These are phyloP conservation scores for Venturia aucupariae DNA, from an alignment of 2,329 filamentous ascomycete species.

Conservation along the genomic window DNA sequence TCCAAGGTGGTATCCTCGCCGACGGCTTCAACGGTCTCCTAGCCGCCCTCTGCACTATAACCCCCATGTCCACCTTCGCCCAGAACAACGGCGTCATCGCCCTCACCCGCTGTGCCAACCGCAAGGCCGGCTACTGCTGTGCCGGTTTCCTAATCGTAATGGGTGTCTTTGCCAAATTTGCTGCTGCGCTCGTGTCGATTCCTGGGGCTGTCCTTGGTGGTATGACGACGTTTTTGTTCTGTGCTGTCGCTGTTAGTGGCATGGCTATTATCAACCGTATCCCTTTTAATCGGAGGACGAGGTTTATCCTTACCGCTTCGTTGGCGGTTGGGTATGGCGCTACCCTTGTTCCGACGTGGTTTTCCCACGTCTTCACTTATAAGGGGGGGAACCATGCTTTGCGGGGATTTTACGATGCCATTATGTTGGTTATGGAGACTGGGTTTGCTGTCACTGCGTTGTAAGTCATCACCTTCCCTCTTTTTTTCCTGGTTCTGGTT, in stretches of 20 bases:
- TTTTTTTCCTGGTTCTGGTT: too few relatives aligned
- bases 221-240: conserved; percentile 68
- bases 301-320: conserved; percentile 81
- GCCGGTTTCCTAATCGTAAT: conserved; percentile 70
- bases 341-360: too few relatives aligned
- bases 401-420: too few relatives aligned
- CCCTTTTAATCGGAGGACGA: conserved; percentile 64
- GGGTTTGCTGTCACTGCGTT: too few relatives aligned
- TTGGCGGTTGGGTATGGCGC: too few relatives aligned
- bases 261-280: conserved; percentile 67
- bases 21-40: conserved; percentile 69
- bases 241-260: conserved; percentile 65
- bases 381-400: too few relatives aligned
- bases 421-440: too few relatives aligned
- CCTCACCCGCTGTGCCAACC: conserved; percentile 70
- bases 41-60: conserved; percentile 68
- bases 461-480: too few relatives aligned
- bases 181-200: conserved; percentile 68
- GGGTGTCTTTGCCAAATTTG: conserved; percentile 80
- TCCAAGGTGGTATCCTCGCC: conserved; percentile 69
- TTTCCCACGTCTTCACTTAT: too few relatives aligned
- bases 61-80: conserved; percentile 70
- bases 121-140: conserved; percentile 63
- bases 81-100: conserved; percentile 83
- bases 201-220: conserved; percentile 44